Evolutionary conservation across 2,329 filamentous ascomycete genomes (phyloP).

Genomic region (Pestalotiopsis fici): DNA sequence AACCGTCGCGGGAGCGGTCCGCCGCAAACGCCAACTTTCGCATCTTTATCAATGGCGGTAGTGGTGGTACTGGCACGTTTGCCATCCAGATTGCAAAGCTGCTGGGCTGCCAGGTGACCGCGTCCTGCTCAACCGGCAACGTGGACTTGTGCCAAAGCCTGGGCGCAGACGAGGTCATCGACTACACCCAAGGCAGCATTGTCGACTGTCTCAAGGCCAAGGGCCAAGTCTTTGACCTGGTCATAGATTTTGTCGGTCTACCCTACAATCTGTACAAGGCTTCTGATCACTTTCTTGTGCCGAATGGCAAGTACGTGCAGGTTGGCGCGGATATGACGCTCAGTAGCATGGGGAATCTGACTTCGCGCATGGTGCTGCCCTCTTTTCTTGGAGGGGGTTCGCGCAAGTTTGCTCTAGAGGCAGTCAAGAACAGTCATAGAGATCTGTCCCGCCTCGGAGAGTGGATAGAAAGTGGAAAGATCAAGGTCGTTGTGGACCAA

Average conservation of each 20-base stretch:
- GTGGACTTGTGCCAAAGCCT: slow-evolving; percentile 54
- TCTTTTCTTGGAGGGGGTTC: slow-evolving; percentile 40
- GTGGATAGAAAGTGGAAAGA: slow-evolving; percentile 59
- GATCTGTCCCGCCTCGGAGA: slow-evolving; percentile 50
- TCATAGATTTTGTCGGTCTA: slow-evolving; percentile 59
- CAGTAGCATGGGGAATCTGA: slow-evolving; percentile 13
- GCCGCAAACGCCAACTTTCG: slow-evolving; percentile 39
- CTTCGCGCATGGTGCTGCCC: slow-evolving; percentile 27
- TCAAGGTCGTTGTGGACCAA: slow-evolving; percentile 57
- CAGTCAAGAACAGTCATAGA: slow-evolving; percentile 36
- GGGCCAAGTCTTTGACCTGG: slow-evolving; percentile 48
- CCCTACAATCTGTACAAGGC: slow-evolving; percentile 50
- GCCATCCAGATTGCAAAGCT: slow-evolving; percentile 63
- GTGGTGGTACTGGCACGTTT: slow-evolving; percentile 58
- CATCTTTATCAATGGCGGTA: slow-evolving; percentile 64
- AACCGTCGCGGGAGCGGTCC: not conserved
- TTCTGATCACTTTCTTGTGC: slow-evolving; percentile 50
- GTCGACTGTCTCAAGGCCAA: slow-evolving; percentile 42
- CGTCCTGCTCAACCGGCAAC: slow-evolving; percentile 57
- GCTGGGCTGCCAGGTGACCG: slow-evolving; percentile 57
- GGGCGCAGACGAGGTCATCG: slow-evolving; percentile 63
- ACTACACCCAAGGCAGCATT: slow-evolving; percentile 54
- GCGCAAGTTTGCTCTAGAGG: slow-evolving; percentile 39
- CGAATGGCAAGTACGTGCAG: slow-evolving; percentile 51
- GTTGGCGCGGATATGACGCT: slow-evolving; percentile 40